Conservation (phyloP, 768 basidiomycete species). For the Boletus rufocinnamomeus region DNA sequence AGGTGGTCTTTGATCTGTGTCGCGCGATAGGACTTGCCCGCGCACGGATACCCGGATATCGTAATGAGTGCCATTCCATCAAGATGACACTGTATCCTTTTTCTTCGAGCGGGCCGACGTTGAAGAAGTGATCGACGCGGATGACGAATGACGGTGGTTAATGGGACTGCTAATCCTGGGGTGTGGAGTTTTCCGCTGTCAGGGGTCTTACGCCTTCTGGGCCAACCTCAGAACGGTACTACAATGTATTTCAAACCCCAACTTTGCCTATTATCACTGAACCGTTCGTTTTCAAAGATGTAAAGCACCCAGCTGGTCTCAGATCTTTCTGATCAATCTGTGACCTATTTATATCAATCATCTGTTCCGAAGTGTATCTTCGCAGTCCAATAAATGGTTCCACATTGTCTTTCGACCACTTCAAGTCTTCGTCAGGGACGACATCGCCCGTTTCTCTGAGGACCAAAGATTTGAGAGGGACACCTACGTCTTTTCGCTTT, state of each 20-base stretch:
- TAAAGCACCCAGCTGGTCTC: not conserved
- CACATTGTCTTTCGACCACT: not conserved
- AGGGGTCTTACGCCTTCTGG: not conserved
- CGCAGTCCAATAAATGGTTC: not conserved
- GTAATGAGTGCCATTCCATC: constrained; percentile 86
- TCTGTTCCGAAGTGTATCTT: not conserved
- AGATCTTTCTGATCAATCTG: not conserved
- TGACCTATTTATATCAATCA: not conserved
- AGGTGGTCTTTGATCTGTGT: constrained; percentile 62
- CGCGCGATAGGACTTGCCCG: constrained; percentile 82
- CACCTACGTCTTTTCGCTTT: not conserved
- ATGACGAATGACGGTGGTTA: not conserved
- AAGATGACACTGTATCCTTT: not conserved
- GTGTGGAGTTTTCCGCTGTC: not conserved
- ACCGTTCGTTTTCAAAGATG: not conserved
- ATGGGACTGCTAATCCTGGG: not conserved
- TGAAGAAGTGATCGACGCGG: not conserved
- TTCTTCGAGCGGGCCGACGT: not conserved
- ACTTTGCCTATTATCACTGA: not conserved
- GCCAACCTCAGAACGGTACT: no score
- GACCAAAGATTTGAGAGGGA: not conserved
- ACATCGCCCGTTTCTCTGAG: not conserved
- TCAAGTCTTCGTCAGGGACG: not conserved
- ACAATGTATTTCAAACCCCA: no score
- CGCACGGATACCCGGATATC: constrained; percentile 82